Evolutionary conservation across 129 eudicot genomes (phyloP), one percentile per base, ranked within the genome.

Genomic region (Pseudognaphalium luteoalbum): DNA sequence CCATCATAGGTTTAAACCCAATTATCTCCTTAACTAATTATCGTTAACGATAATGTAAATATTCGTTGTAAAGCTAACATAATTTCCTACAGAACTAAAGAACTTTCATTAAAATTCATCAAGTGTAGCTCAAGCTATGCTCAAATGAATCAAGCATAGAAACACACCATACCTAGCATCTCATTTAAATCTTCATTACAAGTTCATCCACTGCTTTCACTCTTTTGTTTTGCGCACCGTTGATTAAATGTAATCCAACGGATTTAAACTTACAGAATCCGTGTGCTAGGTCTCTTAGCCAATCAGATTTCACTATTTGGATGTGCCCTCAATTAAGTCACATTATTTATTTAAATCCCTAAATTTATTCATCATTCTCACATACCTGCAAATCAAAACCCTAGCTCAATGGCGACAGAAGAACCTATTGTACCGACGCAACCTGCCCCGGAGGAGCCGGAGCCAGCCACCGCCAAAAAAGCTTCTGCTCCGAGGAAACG

Each of bases 221-320:
- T 44, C 74, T 34, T 47, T 2, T 3, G 17, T 6, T 7, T 52
- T 54, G 12, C 6, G 1, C 19, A 12, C 91, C 91, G 82, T 86
- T 33, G 86, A 88, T 91, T 42, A 2, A 75, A 68, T 35, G 22
- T 5, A 25, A 91, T 91, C 94, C 25, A 50, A 88, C 84, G 94
- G 81, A 7, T 86, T 82, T 11, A 82, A 88, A 85, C 73, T 44
- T 21, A 42, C 52, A 50, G 73, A 57, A 65, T 91, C 94, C 94
- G 83, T 80, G 94, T 88, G 84, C 28, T 54, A 50, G 34, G 50
- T 22, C 47, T 60, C 30, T 87, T 51, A 15, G 66, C 97, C 90
- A 91, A 91, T 91, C 86, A 86, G 71, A 16, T 66, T 61, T 34
- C 86, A 68, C 29, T 83, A 64, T 86, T 65, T 35, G 61, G 80